Base-by-base conservation (phyloP, 2,329 filamentous ascomycete species). In the Fusarium sp. region DNA sequence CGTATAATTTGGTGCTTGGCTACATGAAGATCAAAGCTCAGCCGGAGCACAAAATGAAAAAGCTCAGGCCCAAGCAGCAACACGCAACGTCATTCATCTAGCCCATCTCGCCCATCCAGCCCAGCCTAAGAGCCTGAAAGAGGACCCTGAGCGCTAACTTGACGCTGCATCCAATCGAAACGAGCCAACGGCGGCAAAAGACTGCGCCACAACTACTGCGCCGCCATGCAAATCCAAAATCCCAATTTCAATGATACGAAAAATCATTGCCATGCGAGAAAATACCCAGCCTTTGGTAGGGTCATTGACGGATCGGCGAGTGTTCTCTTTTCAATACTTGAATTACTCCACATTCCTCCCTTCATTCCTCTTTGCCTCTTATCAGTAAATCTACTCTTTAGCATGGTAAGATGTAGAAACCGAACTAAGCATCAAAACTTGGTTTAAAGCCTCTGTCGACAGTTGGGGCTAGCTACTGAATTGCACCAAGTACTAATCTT, bases 71-170 rank as follows among this genome's bases (percentile, higher is more conserved):
- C 58, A 66, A 63, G 43, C 24, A 49, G 56, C 34, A 46, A 53
- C 43, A 45, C 12, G 38, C 56, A 65, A 66, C 63, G 63, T 65
- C 63, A 65, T 65, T 43, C 40, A 43, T 47, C 32, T 28, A 46
- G 41, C 36, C 31, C 46, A 40, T 47, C 35, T 35, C 46, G 45
- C 36, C 25, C 50, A 45, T 45, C 19, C 19, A 19, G 19, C 19
- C 19, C 19, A 36, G 48, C 41, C 31, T 65, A 53, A 59, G 44
- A 63, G 44, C 53, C 47, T 65, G 62, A 55, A 53, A 39, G 11
- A 45, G 48, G 62, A 65, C 62, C 62, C 62, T 55, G 62, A 63
- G 62, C 53, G 61, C 62, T 65, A 65, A 48, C 38, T 47, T 55
- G 44, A 19, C 40, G 32, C 44, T 62, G 40, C 28, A 35, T n/a